These are phyloP conservation scores for Linum trigynum DNA, from an alignment of 345 rosid genomes.

Conservation along the genomic window DNA sequence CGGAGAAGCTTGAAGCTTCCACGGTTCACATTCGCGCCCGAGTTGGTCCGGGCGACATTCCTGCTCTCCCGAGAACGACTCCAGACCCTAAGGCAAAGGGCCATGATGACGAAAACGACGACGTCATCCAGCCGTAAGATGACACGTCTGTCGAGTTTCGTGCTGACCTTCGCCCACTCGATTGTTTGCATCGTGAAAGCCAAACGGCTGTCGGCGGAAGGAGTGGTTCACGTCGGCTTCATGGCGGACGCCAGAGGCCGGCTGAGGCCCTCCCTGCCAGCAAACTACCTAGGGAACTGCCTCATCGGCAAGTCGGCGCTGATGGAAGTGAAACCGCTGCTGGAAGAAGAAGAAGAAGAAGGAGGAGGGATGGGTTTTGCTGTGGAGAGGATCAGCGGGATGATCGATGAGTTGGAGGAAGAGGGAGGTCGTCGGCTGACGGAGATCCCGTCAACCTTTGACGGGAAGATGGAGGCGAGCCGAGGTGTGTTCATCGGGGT, in stretches of 20 bases:
- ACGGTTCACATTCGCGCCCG: not conserved
- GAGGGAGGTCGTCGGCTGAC: not conserved
- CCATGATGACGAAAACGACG: not conserved
- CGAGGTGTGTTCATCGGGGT: not conserved
- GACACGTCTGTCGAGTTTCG: constrained; percentile 7
- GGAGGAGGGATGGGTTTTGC: not conserved
- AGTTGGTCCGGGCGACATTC: constrained; percentile 8
- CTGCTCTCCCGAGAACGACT: not conserved
- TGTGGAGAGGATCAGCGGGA: not conserved
- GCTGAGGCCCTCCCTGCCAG: not conserved
- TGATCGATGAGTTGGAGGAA: not conserved
- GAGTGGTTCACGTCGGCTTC: not conserved
- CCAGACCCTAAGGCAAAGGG: not conserved
- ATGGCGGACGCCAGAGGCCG: not conserved
- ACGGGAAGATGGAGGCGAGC: not conserved
- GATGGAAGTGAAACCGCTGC: not conserved
- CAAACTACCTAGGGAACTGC: not conserved
- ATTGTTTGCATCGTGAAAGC: constrained; percentile 2
- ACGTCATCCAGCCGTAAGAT: no score
- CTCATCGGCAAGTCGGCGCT: not conserved
- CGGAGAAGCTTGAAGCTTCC: constrained; percentile 11
- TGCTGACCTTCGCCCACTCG: not conserved
- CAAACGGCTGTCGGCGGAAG: not conserved
- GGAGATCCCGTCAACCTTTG: not conserved
- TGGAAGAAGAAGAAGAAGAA: not conserved